phyloP scores from a whole-genome alignment of 371 early-diverging fungal genomes.

The Actinomortierella wolfii region DNA sequence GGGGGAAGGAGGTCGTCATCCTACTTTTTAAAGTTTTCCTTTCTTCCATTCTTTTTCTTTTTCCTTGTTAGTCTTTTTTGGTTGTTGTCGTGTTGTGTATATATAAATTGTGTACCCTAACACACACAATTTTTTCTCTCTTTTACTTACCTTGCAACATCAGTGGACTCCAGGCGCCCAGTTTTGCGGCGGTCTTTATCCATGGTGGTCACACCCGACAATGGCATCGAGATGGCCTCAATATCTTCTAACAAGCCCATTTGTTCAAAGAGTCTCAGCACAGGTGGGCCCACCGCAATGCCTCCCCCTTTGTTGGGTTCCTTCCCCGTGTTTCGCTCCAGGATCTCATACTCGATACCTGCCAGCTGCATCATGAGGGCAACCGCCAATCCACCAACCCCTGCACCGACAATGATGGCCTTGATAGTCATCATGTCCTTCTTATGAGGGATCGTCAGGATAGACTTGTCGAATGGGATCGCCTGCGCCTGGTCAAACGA shows the following conservation, averaged over 20 bases:
- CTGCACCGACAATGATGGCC: constrained; percentile 39
- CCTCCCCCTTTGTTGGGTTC: constrained; percentile 12
- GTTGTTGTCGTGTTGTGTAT: too few relatives aligned
- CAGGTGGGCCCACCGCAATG: constrained; percentile 25
- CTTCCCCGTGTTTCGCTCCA: constrained; percentile 19
- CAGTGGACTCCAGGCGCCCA: constrained; percentile 17
- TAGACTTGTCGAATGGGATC: constrained; percentile 41
- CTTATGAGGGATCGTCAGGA: constrained; percentile 40
- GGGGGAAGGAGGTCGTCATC: too few relatives aligned
- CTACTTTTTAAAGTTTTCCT: too few relatives aligned
- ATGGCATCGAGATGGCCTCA: constrained; percentile 8
- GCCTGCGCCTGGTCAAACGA: constrained; percentile 18
- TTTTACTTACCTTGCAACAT: constrained; percentile 24
- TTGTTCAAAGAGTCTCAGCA: constrained; percentile 33
- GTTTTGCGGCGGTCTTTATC: constrained; percentile 16
- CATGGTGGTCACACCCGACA: constrained; percentile 14
- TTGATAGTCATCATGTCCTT: constrained; percentile 20
- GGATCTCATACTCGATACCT: constrained; percentile 34
- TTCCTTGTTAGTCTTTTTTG: too few relatives aligned
- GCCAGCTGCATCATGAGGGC: constrained; percentile 41
- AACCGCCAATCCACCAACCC: constrained; percentile 23
- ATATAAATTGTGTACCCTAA: too few relatives aligned
- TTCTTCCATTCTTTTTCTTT: too few relatives aligned
- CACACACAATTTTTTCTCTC: too few relatives aligned
- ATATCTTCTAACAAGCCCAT: constrained; percentile 22